A percentile compares a stretch with the other conserved stretches of the same genome.
Evolutionary conservation across 805 yeast species (phyloP).

Genomic region (Scheffersomyces coipomensis): DNA sequence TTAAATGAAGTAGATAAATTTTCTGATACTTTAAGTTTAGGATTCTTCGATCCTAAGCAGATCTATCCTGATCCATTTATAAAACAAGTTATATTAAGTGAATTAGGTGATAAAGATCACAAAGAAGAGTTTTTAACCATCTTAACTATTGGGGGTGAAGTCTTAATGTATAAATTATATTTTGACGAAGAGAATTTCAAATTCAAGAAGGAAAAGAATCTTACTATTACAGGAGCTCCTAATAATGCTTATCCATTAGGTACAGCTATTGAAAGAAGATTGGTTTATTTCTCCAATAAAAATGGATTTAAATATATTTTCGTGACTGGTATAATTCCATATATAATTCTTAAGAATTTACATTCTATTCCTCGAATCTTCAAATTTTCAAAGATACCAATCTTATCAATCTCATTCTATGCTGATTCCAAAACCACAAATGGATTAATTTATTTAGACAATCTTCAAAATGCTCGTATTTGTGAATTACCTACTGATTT

Average conservation of each 20-base stretch:
- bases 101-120: slow-evolving; percentile 56
- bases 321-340: slow-evolving; percentile 74
- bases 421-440: slow-evolving; percentile 35
- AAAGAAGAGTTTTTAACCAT: slow-evolving; percentile 67
- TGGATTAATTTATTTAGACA: slow-evolving; percentile 73
- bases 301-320: slow-evolving; percentile 61
- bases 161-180: slow-evolving; percentile 61
- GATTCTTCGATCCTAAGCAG: slow-evolving; percentile 49
- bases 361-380: slow-evolving; percentile 64
- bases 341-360: slow-evolving; percentile 60
- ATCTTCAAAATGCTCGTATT: slow-evolving; percentile 64
- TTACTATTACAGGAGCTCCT: slow-evolving; percentile 71
- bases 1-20: slow-evolving; percentile 48
- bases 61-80: slow-evolving; percentile 70
- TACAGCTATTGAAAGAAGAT: slow-evolving; percentile 65
- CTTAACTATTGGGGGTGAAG: slow-evolving; percentile 79
- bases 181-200: slow-evolving; percentile 44
- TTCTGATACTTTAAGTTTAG: slow-evolving; percentile 41
- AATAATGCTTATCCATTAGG: slow-evolving; percentile 72
- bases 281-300: slow-evolving; percentile 56
- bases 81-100: slow-evolving; percentile 62
- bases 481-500: slow-evolving; percentile 46
- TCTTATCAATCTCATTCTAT: slow-evolving; percentile 65
- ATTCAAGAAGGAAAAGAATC: slow-evolving; percentile 43
- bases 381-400: slow-evolving; percentile 62